Evolutionary conservation across 1,284 basidiomycete species (phyloP).

Genomic region (Ustilago tritici): DNA sequence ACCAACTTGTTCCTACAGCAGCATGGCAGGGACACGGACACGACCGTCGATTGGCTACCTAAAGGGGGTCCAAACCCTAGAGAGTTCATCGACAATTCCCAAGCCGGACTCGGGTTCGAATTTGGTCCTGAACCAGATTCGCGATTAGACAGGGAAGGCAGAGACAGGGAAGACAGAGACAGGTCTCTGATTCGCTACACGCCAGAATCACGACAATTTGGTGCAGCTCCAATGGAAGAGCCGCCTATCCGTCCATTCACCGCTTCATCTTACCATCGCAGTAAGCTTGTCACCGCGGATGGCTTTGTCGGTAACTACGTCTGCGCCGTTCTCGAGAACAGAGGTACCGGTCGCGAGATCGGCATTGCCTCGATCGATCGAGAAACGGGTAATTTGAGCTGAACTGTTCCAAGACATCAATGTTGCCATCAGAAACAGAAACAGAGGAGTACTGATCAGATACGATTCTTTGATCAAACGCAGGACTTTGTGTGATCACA

Average conservation of each 20-base stretch:
- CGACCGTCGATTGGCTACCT: constrained; percentile 13
- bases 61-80: constrained; percentile 19
- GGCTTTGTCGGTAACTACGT: constrained; percentile 41
- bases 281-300: constrained; percentile 39
- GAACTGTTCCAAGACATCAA: not conserved
- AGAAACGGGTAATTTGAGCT: constrained; percentile 76
- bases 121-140: not conserved
- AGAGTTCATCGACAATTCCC: constrained; percentile 24
- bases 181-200: not conserved
- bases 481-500: constrained; percentile 23
- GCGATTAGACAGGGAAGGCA: not conserved
- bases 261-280: constrained; percentile 46
- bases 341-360: constrained; percentile 79
- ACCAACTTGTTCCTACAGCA: not conserved
- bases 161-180: not conserved
- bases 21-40: not conserved
- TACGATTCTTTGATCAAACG: not conserved
- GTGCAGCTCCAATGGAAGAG: constrained; percentile 1
- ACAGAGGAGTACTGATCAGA: constrained; percentile 60
- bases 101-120: not conserved
- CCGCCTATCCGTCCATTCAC: constrained; percentile 35
- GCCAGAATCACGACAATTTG: not conserved
- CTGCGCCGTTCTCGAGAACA: constrained; percentile 46
- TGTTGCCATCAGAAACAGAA: too few relatives aligned
- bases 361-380: constrained; percentile 86